phyloP scores from a whole-genome alignment of 1,139 yeast species.

The Geotrichum carabidarum region DNA sequence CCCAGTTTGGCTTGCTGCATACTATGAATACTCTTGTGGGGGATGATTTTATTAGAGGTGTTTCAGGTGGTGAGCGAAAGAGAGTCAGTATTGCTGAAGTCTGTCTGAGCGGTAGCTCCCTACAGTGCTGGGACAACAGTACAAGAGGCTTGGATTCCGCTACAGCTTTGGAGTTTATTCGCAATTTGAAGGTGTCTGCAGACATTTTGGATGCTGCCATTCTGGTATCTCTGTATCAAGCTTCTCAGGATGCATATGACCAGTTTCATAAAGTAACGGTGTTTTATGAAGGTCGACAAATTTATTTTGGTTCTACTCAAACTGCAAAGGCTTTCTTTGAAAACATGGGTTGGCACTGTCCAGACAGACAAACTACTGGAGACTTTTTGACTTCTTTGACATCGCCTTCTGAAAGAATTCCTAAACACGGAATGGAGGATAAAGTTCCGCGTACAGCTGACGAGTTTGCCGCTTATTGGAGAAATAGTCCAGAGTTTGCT shows the following conservation, averaged over 20 bases:
- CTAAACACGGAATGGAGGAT: constrained; percentile 52
- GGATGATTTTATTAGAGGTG: constrained; percentile 67
- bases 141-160: constrained; percentile 74
- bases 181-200: constrained; percentile 62
- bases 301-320: constrained; percentile 60
- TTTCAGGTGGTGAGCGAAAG: constrained; percentile 81
- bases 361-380: constrained; percentile 74
- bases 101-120: constrained; percentile 53
- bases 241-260: constrained; percentile 72
- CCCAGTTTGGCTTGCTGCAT: constrained; percentile 64
- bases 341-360: constrained; percentile 67
- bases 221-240: constrained; percentile 75
- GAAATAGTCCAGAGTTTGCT: constrained; percentile 49
- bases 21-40: constrained; percentile 67
- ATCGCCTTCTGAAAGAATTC: constrained; percentile 61
- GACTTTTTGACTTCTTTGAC: constrained; percentile 78
- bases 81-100: constrained; percentile 76
- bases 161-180: constrained; percentile 68
- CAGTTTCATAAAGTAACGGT: constrained; percentile 69
- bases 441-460: constrained; percentile 63
- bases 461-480: constrained; percentile 67
- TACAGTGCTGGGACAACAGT: constrained; percentile 72
- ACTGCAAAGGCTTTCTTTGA: constrained; percentile 57
- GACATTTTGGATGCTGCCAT: constrained; percentile 57
- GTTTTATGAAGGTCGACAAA: constrained; percentile 72